These are phyloP conservation scores for Haplosporangium sp. DNA, from an alignment of 371 early-diverging fungal genomes.

Conservation along the genomic window DNA sequence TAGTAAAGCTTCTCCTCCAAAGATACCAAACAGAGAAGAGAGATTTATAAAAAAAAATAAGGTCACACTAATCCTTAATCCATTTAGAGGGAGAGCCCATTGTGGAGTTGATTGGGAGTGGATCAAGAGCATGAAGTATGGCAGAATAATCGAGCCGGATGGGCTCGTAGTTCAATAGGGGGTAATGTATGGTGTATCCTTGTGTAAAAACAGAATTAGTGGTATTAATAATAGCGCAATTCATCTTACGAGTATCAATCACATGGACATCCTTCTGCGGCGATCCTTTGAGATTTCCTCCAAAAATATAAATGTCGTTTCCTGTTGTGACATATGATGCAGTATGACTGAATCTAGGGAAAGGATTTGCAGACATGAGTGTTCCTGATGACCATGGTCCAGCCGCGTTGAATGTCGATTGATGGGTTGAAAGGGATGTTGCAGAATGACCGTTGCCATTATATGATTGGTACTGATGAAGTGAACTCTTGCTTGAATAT, in stretches of 20 bases:
- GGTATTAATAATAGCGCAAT: neutral
- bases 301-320: slow-evolving; percentile 65
- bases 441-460: slow-evolving; percentile 14
- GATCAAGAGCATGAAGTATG: neutral
- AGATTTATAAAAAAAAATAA: neutral
- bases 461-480: slow-evolving; percentile 9
- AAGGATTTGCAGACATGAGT: slow-evolving; percentile 52
- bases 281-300: slow-evolving; percentile 66
- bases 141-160: neutral
- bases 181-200: too few species aligned
- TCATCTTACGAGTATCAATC: slow-evolving; percentile 70
- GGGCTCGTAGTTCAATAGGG: neutral
- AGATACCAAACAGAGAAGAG: neutral
- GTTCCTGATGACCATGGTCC: slow-evolving; percentile 34
- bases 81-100: slow-evolving; percentile 1
- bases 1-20: neutral
- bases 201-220: too few species aligned
- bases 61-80: neutral
- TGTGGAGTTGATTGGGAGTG: neutral
- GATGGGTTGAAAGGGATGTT: slow-evolving; percentile 34
- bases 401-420: slow-evolving; percentile 14
- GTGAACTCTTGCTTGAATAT: slow-evolving; percentile 15
- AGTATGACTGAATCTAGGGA: slow-evolving; percentile 72
- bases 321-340: slow-evolving; percentile 63
- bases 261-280: slow-evolving; percentile 68